Evolutionary conservation across 139 green algal genomes (phyloP), one percentile per base, ranked within the genome.

Genomic region (Auxenochlorella pyrenoidosa): DNA sequence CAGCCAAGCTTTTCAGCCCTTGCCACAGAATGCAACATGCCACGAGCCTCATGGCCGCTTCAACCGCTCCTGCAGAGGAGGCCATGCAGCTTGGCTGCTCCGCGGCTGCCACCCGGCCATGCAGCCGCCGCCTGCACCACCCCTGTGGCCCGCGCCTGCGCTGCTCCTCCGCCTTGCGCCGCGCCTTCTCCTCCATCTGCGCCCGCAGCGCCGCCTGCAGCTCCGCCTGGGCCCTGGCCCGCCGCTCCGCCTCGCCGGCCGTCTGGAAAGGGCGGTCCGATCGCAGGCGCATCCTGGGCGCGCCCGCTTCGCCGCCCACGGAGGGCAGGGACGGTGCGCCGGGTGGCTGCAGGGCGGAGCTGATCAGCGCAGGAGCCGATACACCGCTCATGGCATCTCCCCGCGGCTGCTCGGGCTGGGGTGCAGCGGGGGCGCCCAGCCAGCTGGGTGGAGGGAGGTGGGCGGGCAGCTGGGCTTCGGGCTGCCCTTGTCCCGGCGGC

Each of bases 121-220:
- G 40, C 75, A 85, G 60, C 26, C 63, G n/a, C 43, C 70, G 22
- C 34, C 19, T 81, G 38, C 36, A 30, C 68, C 22, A 63, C n/a
- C 75, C 32, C 41, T 0, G n/a, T 13, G 51, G 30, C n/a, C 36
- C 44, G 18, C 47, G 79, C 75, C 38, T 79, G 36, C 32, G 28
- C 24, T 24, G 43, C 41, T 85, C 87, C 58, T 79, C 79, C 38
- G 87, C 92, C 68, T 92, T 88, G 32, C 81, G 73, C 26, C 65
- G 68, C 30, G 88, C 83, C 82, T 91, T 90, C 51, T 93, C 87
- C 65, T 94, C 85, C 77, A 94, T 89, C 68, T 92, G 87, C 41
- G 86, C 36, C 32, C 82, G 41, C 38, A 94, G 68, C 18, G 79
- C 82, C 79, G 54, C 87, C 81, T 86, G 84, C 18, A 87, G 81